These are phyloP conservation scores for Coemansia sp. DNA, from an alignment of 192 early-diverging fungal species.

Conservation along the genomic window DNA sequence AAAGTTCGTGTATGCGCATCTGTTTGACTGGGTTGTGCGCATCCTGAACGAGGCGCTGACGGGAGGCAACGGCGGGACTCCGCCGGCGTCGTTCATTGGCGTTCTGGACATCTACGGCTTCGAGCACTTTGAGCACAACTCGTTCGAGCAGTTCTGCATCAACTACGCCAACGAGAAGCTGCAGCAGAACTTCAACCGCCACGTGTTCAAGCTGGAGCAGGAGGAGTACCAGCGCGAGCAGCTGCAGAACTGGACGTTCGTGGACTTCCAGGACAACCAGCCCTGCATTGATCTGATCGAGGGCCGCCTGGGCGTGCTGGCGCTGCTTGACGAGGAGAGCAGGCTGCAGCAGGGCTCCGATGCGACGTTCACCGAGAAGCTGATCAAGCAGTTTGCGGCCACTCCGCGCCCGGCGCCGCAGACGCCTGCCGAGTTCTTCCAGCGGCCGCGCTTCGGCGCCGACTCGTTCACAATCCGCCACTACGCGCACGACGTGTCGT, in stretches of 20 bases:
- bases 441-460: constrained; percentile 89
- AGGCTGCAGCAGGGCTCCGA: constrained; percentile 87
- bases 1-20: constrained; percentile 92
- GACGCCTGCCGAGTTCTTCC: constrained; percentile 60
- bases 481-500: constrained; percentile 93
- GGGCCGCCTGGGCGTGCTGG: constrained; percentile 88
- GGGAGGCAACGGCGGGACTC: constrained; percentile 19
- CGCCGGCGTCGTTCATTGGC: constrained; percentile 81
- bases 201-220: constrained; percentile 98
- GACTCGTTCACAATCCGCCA: constrained; percentile 89
- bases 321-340: constrained; percentile 94
- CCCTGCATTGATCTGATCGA: constrained; percentile 99
- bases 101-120: constrained; percentile 99
- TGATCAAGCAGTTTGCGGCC: constrained; percentile 76
- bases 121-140: constrained; percentile 99
- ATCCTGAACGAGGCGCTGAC: constrained; percentile 82
- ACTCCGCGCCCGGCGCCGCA: constrained; percentile 13
- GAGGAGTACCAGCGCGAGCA: constrained; percentile 97
- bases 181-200: constrained; percentile 98
- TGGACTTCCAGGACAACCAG: constrained; percentile 99
- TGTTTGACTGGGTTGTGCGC: constrained; percentile 96
- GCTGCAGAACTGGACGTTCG: constrained; percentile 93
- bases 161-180: constrained; percentile 97
- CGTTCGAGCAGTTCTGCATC: constrained; percentile 99
- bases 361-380: constrained; percentile 80